These are phyloP conservation scores for Amoebophrya sp. DNA, from an alignment of 169 alveolate genomes.

Conservation along the genomic window DNA sequence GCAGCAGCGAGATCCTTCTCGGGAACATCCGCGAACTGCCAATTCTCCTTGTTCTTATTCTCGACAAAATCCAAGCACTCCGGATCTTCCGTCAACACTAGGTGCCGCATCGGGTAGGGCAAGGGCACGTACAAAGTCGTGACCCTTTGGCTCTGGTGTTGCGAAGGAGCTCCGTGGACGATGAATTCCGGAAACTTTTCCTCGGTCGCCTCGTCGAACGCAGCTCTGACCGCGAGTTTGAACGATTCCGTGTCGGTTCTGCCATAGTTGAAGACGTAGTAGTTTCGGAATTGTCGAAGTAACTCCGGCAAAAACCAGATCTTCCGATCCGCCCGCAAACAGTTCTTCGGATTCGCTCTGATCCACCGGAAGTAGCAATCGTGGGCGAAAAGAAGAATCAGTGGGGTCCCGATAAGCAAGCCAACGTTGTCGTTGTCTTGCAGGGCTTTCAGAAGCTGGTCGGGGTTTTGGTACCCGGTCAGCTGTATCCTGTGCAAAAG, in stretches of 20 bases:
- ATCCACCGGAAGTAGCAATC: neutral
- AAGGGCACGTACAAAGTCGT: neutral
- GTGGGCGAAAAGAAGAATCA: neutral
- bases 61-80: neutral
- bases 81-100: neutral
- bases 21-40: neutral
- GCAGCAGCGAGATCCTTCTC: too few relatives aligned
- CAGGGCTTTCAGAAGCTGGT: too few relatives aligned
- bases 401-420: too few relatives aligned
- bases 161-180: neutral
- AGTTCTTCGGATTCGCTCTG: neutral
- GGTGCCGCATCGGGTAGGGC: neutral
- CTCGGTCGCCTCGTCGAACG: neutral
- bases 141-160: too few relatives aligned
- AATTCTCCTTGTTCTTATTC: neutral
- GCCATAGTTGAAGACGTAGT: neutral
- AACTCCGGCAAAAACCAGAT: neutral
- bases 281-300: neutral
- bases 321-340: neutral
- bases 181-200: neutral
- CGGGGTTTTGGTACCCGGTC: too few relatives aligned
- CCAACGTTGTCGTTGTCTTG: too few relatives aligned
- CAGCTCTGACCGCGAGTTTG: neutral
- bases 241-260: neutral
- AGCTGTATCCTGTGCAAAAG: too few relatives aligned